Conservation (phyloP, 176 grass and related monocot genomes). For the Dendrocalamus sinicus region DNA sequence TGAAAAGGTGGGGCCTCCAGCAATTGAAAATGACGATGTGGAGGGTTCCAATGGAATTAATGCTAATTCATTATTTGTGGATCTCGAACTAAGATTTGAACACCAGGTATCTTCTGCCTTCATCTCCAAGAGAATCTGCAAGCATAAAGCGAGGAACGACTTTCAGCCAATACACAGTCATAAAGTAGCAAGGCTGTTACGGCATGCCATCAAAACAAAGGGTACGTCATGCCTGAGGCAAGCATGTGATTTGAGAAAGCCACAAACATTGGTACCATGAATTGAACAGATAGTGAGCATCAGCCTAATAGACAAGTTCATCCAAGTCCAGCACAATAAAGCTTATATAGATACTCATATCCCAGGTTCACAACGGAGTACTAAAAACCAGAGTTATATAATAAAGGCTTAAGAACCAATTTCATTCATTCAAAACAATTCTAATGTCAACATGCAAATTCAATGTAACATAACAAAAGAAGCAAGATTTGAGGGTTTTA, state of each 20-base stretch:
- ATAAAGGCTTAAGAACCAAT: slow-evolving; percentile 13
- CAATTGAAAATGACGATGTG: slow-evolving; percentile 84
- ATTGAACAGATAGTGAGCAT: slow-evolving; percentile 8
- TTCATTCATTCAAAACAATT: slow-evolving; percentile 18
- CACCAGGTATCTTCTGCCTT: slow-evolving; percentile 47
- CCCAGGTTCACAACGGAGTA: not conserved
- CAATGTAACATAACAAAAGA: not conserved
- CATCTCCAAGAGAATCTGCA: slow-evolving; percentile 78
- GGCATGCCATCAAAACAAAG: not conserved
- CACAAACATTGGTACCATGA: slow-evolving; percentile 31
- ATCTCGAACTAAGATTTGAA: slow-evolving; percentile 53
- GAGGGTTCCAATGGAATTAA: slow-evolving; percentile 78
- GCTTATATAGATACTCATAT: not conserved
- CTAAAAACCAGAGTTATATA: not conserved
- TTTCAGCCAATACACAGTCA: slow-evolving; percentile 34
- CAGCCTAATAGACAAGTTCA: not conserved
- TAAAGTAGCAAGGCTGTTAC: slow-evolving; percentile 33
- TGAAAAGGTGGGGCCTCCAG: slow-evolving; percentile 77
- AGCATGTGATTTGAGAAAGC: not conserved
- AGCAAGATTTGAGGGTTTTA: not conserved
- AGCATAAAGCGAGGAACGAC: slow-evolving; percentile 32
- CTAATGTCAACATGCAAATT: not conserved
- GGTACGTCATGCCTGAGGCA: not conserved
- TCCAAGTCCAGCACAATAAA: slow-evolving; percentile 15
- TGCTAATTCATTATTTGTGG: slow-evolving; percentile 80